Evolutionary conservation across 257 asterid species (phyloP).

Genomic region (Scutellaria baicalensis): DNA sequence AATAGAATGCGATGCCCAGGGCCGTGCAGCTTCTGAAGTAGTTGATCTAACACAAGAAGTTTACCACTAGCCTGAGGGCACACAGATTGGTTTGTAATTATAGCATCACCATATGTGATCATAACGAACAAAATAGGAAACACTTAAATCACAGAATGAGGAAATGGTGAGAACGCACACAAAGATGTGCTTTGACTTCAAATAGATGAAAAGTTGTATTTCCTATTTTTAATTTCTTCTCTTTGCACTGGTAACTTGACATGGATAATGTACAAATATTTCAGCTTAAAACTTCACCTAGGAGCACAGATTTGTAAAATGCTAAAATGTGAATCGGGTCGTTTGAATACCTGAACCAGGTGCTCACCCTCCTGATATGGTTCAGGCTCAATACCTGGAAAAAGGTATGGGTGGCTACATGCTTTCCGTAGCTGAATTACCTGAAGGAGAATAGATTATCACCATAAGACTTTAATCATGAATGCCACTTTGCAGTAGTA

Average conservation of each 20-base stretch:
- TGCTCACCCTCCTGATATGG: slow-evolving; percentile 98
- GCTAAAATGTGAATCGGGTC: slow-evolving; percentile 9
- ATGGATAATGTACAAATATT: not conserved
- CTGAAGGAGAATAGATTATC: slow-evolving; percentile 36
- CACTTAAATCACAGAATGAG: not conserved
- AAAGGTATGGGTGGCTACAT: slow-evolving; percentile 96
- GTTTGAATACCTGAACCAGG: slow-evolving; percentile 70
- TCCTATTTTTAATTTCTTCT: not conserved
- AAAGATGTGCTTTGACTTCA: not conserved
- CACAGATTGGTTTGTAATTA: slow-evolving; percentile 1
- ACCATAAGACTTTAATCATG: slow-evolving; percentile 13
- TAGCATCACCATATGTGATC: not conserved
- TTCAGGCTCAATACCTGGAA: slow-evolving; percentile 96
- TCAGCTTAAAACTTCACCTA: not conserved
- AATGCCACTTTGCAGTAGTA: not conserved
- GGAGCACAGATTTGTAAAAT: not conserved
- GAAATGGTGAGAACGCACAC: slow-evolving; percentile 7
- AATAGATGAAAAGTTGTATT: slow-evolving; percentile 1
- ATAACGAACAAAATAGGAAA: not conserved
- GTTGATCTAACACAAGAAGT: slow-evolving; percentile 71
- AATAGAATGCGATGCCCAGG: slow-evolving; percentile 76
- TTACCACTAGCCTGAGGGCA: slow-evolving; percentile 80
- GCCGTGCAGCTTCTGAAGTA: slow-evolving; percentile 60
- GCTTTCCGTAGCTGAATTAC: slow-evolving; percentile 95
- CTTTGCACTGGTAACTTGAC: not conserved